Evolutionary conservation across 2,329 filamentous ascomycete genomes (phyloP).

Genomic region (Lasiodiplodia citricola): DNA sequence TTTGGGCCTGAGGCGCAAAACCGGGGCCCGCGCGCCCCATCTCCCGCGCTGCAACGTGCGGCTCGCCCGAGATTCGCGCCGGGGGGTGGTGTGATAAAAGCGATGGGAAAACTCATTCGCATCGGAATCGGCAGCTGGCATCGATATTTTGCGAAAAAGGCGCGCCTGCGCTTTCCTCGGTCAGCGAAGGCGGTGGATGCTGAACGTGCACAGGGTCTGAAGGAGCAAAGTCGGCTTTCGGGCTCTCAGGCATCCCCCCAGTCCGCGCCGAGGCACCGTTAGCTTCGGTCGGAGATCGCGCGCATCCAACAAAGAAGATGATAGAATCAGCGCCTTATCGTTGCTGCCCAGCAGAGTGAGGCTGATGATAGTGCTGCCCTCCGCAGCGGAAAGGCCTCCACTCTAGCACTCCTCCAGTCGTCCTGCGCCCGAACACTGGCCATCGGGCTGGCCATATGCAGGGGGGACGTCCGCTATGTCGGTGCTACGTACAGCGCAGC

Average conservation of each 20-base stretch:
- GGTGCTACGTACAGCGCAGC: background rate
- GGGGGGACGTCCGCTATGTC: background rate
- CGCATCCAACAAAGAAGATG: background rate
- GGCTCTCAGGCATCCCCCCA: background rate
- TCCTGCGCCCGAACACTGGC: background rate
- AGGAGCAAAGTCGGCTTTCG: conserved; percentile 21
- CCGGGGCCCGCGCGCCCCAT: background rate
- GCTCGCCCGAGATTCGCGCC: conserved; percentile 10
- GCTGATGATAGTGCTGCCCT: background rate
- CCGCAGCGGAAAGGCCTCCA: background rate
- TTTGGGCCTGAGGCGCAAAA: background rate
- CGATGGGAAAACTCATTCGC: background rate
- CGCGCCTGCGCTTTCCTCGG: background rate
- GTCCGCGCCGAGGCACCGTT: background rate
- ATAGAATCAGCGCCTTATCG: background rate
- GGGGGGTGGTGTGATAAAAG: conserved; percentile 1
- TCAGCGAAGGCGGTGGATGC: background rate
- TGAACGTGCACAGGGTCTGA: conserved; percentile 2
- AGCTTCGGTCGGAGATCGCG: background rate
- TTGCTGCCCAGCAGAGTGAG: conserved; percentile 12
- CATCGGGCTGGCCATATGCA: background rate
- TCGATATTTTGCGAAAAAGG: conserved; percentile 1
- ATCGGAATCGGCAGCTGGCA: conserved; percentile 4
- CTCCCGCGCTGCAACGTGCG: background rate
- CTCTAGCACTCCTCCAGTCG: background rate